Base-by-base conservation (phyloP, 1,284 basidiomycete genomes). In the Blastosporella zonata region DNA sequence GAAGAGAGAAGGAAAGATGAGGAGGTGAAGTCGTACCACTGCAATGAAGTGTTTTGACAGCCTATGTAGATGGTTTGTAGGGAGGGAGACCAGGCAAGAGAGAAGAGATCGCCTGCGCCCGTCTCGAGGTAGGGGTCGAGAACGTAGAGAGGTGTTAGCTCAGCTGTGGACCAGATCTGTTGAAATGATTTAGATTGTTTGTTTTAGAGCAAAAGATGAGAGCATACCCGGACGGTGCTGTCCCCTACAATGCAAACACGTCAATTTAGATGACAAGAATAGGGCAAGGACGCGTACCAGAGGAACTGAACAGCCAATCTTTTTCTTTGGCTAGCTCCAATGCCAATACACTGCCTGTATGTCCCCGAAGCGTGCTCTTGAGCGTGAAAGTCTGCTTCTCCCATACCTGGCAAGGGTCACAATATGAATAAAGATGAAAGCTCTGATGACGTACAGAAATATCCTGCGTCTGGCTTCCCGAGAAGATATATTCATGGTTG, bases 91-190 rank as follows among this genome's bases (percentile, higher is more conserved):
- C 92, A 98, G 0, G 82, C 80, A 2, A 98, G 73, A 29, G 88
- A 92, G 70, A 93, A 95, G 45, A 97, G 81, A 64, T 97, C 96
- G 31, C 95, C 95, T 2, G 93, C 84, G 31, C 79, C 81, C 2
- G 83, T 87, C 58, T 95, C 91, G 47, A 88, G 76, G 59, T 93
- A 90, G 0, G 95, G 93, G 49, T 85, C 77, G 28, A 98, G 77
- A 42, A 92, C 74, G 62, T 88, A 93, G 29, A 97, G 68, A 3
- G 83, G 82, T 10, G 73, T 67, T 12, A 96, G 77, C 0, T 81
- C 82, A 2, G 72, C 69, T 0, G 91, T 90, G 39, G 83, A 89
- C 95, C 95, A 97, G 35, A 97, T 79, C 84, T 93, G 29, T 18
- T 13, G 15, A 9, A 22, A 2, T 41, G 52, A 44, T 45, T 55